A percentile compares a stretch with the other conserved stretches of the same genome.
Evolutionary conservation across 768 basidiomycete species (phyloP).

Genomic region (Suillus brevipes): DNA sequence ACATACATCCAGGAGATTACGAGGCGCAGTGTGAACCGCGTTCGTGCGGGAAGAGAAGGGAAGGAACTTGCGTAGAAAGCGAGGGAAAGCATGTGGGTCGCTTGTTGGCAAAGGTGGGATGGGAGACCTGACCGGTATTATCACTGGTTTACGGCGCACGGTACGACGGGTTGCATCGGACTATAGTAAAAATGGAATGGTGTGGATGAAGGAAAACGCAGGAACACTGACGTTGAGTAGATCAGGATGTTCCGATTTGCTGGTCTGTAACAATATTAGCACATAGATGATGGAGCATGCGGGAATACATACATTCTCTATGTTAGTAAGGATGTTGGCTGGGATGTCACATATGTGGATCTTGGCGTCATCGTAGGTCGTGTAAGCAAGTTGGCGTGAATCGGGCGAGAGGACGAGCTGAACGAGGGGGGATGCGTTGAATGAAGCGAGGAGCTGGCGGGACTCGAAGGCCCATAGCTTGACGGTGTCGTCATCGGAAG

Average conservation of each 20-base stretch:
- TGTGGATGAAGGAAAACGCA: background rate
- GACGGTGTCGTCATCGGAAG: fast-evolving
- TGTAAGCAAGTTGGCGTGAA: background rate
- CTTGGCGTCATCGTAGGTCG: background rate
- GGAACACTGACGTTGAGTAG: background rate
- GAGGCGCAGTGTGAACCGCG: background rate
- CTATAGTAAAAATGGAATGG: background rate
- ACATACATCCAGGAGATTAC: background rate
- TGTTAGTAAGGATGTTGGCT: background rate
- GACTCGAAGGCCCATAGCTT: background rate
- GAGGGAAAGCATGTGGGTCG: background rate
- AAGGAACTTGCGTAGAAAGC: background rate
- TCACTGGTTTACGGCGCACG: background rate
- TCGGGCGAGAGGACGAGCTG: background rate
- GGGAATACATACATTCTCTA: background rate
- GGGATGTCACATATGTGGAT: background rate
- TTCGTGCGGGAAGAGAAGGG: background rate
- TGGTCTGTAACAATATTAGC: background rate
- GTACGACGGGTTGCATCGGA: background rate
- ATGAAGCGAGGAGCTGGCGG: background rate
- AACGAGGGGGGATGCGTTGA: background rate
- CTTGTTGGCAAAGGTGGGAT: background rate
- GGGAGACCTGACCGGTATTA: background rate
- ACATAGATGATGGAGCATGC: background rate
- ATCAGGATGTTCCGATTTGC: background rate